Base-by-base conservation (phyloP, 208 protist species). In the Leptomonas seymouri region DNA sequence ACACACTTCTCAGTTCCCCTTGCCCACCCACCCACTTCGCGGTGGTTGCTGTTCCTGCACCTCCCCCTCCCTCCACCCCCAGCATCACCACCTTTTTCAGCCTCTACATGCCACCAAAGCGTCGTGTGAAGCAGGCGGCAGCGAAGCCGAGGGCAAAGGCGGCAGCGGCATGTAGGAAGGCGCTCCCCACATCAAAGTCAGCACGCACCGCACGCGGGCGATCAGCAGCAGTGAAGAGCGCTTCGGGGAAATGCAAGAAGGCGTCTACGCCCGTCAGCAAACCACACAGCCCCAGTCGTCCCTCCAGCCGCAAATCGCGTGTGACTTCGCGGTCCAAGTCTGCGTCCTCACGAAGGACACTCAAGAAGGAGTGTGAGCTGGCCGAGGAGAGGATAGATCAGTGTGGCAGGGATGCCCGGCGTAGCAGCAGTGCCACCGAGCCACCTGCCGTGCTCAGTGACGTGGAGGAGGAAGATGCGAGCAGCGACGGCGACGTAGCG, bases 381-480 rank as follows among this genome's bases (percentile, higher is more conserved):
- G 55, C 42, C 9, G 51, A 12, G 3, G 48, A 21, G 4, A 27
- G 39, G n/a, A 56, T 7, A 5, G 28, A 34, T 27, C 7, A 14
- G 28, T 50, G 4, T 45, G 55, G 46, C 7, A 39, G 34, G 9
- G 34, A 60, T 20, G 55, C 25, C 4, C 55, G 2, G 21, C 15
- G 48, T 41, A 34, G 41, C 39, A 62, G 57, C 57, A 62, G 41
- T 21, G 57, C 25, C 39, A 30, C 50, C 41, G 6, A n/a, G 57
- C 48, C 57, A 11, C 57, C 57, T 0, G n/a, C 36, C 2, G 57
- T 50, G 23, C 11, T 62, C 15, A 62, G 39, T 8, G 55, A 60
- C 6, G 55, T 12, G 2, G 49, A 30, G 8, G 21, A 6, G 7
- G 49, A 27, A 3, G n/a, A 11, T 3, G 6, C 9, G 3, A 14